Evolutionary conservation across 805 yeast species (phyloP).

Genomic region (Saccharomyces jurei): DNA sequence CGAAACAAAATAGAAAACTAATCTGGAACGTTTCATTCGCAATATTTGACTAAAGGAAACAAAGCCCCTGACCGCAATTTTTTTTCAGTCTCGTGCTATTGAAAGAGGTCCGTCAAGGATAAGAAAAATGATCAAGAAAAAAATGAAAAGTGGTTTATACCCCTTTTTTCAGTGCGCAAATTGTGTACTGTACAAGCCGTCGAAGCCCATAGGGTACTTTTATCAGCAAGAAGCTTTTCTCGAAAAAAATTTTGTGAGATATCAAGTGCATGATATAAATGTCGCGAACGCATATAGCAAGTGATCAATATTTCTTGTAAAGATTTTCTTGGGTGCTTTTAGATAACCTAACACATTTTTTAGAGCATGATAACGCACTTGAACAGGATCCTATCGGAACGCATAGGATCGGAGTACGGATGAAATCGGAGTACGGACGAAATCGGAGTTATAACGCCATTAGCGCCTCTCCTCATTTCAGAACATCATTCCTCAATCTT

Average conservation of each 20-base stretch:
- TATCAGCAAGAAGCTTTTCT: not conserved
- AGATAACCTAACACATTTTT: not conserved
- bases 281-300: not conserved
- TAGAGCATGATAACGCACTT: not conserved
- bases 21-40: not conserved
- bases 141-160: not conserved
- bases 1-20: not conserved
- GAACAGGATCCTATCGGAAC: not conserved
- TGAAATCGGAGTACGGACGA: not conserved
- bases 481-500: not conserved
- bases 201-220: not conserved
- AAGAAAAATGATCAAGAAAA: not conserved
- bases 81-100: not conserved
- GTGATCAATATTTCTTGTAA: not conserved
- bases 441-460: not conserved
- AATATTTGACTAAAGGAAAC: not conserved
- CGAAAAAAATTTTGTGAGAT: not conserved
- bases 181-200: not conserved
- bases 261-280: not conserved
- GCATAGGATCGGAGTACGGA: not conserved
- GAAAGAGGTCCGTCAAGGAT: not conserved
- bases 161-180: not conserved
- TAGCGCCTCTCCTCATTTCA: not conserved
- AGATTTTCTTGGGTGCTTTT: not conserved
- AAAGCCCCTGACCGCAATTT: not conserved